These are phyloP conservation scores for Fusarium odoratissimum DNA, from an alignment of 2,329 filamentous ascomycete species.

Conservation along the genomic window DNA sequence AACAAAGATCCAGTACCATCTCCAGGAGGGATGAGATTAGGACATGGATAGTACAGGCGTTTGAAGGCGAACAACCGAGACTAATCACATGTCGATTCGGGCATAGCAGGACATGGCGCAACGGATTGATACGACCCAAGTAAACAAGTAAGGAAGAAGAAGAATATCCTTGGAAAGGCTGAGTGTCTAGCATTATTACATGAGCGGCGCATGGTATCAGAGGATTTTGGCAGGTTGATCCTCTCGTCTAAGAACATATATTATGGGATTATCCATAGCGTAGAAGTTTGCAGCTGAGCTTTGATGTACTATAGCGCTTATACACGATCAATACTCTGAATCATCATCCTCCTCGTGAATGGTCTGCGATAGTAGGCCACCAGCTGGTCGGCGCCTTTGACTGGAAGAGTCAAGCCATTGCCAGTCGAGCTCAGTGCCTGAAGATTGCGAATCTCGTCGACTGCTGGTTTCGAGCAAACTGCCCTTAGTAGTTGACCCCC, in stretches of 20 bases:
- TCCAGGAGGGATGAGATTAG: conserved; percentile 3
- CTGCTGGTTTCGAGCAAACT: conserved; percentile 26
- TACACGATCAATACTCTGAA: conserved; percentile 53
- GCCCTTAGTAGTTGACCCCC: conserved; percentile 21
- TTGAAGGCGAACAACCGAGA: conserved; percentile 14
- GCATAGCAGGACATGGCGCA: conserved; percentile 31
- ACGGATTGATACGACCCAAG: conserved; percentile 24
- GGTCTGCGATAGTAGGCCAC: conserved; percentile 70
- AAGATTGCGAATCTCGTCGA: conserved; percentile 39
- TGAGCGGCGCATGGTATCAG: conserved; percentile 12
- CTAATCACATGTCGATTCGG: conserved; percentile 23
- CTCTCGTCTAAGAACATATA: conserved; percentile 19
- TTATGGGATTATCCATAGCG: conserved; percentile 11
- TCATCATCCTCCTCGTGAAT: conserved; percentile 79
- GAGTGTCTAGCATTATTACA: conserved; percentile 21
- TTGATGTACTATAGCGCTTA: neutral
- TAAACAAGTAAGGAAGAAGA: conserved; percentile 1
- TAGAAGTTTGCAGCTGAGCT: conserved; percentile 9
- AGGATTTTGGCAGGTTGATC: neutral
- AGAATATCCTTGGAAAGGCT: conserved; percentile 18
- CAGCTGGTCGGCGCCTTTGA: conserved; percentile 55
- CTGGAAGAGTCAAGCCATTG: conserved; percentile 52
- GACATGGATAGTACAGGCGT: conserved; percentile 28
- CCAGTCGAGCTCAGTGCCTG: conserved; percentile 54
- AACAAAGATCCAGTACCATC: neutral